A percentile compares a stretch with the other conserved stretches of the same genome.
phyloP scores from a whole-genome alignment of 2,329 filamentous ascomycete species.

The Cladosporium phlei region DNA sequence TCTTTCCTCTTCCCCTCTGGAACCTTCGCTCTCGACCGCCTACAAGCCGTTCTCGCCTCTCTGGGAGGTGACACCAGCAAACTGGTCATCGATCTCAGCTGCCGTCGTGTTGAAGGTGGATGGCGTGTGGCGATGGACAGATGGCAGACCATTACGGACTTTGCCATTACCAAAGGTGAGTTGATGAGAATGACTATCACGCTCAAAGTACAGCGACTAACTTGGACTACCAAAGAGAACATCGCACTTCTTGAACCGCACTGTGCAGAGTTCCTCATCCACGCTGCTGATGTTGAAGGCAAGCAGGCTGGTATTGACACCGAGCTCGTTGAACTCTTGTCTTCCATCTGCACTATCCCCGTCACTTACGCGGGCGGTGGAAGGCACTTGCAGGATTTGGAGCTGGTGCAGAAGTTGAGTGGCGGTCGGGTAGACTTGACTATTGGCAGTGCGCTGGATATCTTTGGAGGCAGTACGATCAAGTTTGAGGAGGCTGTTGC shows the following conservation, averaged over 20 bases:
- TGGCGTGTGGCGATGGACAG: slow-evolving; percentile 99
- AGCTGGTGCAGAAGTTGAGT: slow-evolving; percentile 74
- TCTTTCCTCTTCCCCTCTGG: slow-evolving; percentile 87
- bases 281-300: slow-evolving; percentile 94
- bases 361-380: slow-evolving; percentile 97
- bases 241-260: slow-evolving; percentile 80
- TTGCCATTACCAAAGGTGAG: slow-evolving; percentile 82
- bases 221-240: slow-evolving; percentile 60
- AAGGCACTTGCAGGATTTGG: slow-evolving; percentile 72
- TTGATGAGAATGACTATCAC: background rate
- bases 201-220: background rate
- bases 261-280: slow-evolving; percentile 94
- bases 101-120: slow-evolving; percentile 65
- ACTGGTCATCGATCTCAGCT: slow-evolving; percentile 93
- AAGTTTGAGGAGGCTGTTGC: slow-evolving; percentile 81
- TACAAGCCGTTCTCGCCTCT: slow-evolving; percentile 67
- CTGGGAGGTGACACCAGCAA: slow-evolving; percentile 71
- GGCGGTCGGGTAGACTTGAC: slow-evolving; percentile 82
- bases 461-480: slow-evolving; percentile 85
- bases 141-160: slow-evolving; percentile 96
- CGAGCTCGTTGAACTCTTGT: slow-evolving; percentile 68
- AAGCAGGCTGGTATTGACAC: slow-evolving; percentile 88
- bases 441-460: slow-evolving; percentile 92
- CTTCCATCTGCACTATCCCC: slow-evolving; percentile 83
- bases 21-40: slow-evolving; percentile 70